These are phyloP conservation scores for Baorangia bicolor DNA, from an alignment of 768 basidiomycete species.

Conservation along the genomic window DNA sequence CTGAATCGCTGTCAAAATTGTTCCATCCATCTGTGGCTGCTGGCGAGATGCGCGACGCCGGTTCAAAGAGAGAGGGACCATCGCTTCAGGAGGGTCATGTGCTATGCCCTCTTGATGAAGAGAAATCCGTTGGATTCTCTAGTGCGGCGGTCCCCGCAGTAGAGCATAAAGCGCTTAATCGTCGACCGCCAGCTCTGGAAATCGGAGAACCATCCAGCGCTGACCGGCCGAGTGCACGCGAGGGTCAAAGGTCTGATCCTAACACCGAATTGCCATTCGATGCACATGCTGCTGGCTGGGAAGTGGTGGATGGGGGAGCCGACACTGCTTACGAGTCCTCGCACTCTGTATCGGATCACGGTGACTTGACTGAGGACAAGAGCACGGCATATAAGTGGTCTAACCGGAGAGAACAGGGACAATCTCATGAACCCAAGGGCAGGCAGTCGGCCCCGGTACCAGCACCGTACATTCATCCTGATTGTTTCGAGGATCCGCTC, in stretches of 20 bases:
- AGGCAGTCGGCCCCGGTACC: slow-evolving; percentile 62
- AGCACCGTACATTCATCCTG: slow-evolving; percentile 69
- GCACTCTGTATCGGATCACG: slow-evolving; percentile 42
- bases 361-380: slow-evolving; percentile 49
- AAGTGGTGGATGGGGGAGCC: slow-evolving; percentile 42
- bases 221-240: slow-evolving; percentile 26
- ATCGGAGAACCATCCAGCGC: slow-evolving; percentile 24
- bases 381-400: slow-evolving; percentile 48
- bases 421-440: slow-evolving; percentile 50
- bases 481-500: slow-evolving; percentile 88
- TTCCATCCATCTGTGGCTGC: slow-evolving; percentile 34
- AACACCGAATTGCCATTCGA: slow-evolving; percentile 20
- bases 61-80: slow-evolving; percentile 28
- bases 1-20: slow-evolving; percentile 35
- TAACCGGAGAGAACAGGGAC: slow-evolving; percentile 57
- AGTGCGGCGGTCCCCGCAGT: slow-evolving; percentile 64
- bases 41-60: not conserved
- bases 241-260: slow-evolving; percentile 7
- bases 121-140: slow-evolving; percentile 55
- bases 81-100: slow-evolving; percentile 49
- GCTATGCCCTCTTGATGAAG: slow-evolving; percentile 51
- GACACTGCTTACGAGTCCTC: slow-evolving; percentile 48
- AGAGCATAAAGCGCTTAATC: slow-evolving; percentile 63
- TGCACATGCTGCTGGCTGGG: slow-evolving; percentile 40
- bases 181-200: slow-evolving; percentile 38